phyloP scores from a whole-genome alignment of 441 rosid species.

The Mallotus repandus region DNA sequence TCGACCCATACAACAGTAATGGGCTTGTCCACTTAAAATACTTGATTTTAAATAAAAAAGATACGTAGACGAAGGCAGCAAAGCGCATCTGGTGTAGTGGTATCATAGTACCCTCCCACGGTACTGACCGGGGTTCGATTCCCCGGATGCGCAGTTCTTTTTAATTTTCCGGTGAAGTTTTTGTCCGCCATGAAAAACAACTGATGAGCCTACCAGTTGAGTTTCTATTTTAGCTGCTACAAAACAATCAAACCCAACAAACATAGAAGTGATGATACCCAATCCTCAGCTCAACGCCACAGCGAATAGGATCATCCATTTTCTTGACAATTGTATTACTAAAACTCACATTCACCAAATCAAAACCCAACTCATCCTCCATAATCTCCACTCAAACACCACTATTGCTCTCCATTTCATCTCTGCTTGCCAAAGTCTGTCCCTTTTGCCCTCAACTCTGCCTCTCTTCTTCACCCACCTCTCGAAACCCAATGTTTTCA shows the following conservation, averaged over 20 bases:
- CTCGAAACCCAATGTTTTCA: constrained; percentile 41
- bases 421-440: constrained; percentile 34
- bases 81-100: constrained; percentile 96
- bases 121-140: constrained; percentile 99
- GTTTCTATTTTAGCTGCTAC: neutral
- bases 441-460: constrained; percentile 29
- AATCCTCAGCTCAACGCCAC: constrained; percentile 18
- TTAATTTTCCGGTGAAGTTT: too few species aligned
- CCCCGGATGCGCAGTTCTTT: constrained; percentile 74
- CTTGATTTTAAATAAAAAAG: neutral
- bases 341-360: constrained; percentile 42
- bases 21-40: constrained; percentile 44
- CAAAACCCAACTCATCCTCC: constrained; percentile 44
- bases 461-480: constrained; percentile 33
- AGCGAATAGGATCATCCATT: constrained; percentile 29
- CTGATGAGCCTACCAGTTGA: too few species aligned
- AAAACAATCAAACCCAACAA: neutral
- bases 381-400: constrained; percentile 33
- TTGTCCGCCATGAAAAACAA: too few species aligned
- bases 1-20: constrained; percentile 56
- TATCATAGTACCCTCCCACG: constrained; percentile 99
- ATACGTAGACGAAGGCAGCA: too few species aligned
- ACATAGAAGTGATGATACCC: neutral
- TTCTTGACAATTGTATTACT: constrained; percentile 30
- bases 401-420: constrained; percentile 40